A percentile compares a stretch with the other conserved stretches of the same genome.
phyloP scores from a whole-genome alignment of 176 grass and related monocot species.

The Cymbopogon citratus region DNA sequence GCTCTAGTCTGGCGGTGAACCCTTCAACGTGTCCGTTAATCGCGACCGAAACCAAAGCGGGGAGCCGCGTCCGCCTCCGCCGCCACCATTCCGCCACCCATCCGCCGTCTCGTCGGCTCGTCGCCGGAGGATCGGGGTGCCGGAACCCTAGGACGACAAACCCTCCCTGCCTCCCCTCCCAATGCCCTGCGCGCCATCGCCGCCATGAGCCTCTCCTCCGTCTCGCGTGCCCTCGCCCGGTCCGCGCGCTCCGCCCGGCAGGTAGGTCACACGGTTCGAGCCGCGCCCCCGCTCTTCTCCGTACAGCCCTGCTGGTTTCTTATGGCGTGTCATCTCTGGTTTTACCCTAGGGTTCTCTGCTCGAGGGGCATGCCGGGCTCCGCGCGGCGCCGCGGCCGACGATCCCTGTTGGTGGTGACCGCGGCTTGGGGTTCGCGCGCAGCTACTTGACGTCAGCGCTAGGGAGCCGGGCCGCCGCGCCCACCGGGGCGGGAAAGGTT shows the following conservation, averaged over 20 bases:
- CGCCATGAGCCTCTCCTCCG: conserved; percentile 60
- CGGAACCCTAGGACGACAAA: conserved; percentile 1
- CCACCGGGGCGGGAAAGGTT: conserved; percentile 19
- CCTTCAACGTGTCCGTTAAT: conserved; percentile 31
- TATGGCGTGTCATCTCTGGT: background rate
- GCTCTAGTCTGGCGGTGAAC: background rate
- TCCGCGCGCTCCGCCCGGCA: conserved; percentile 52
- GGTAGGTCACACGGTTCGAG: conserved; percentile 25
- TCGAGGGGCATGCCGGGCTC: conserved; percentile 31
- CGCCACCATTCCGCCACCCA: background rate
- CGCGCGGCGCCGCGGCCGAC: conserved; percentile 8
- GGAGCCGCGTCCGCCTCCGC: background rate
- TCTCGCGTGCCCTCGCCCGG: conserved; percentile 61
- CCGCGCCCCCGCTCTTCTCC: background rate
- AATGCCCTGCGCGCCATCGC: background rate
- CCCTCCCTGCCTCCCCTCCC: background rate
- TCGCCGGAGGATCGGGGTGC: background rate
- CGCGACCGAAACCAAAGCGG: background rate
- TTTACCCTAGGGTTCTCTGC: conserved; percentile 37
- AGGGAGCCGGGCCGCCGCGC: conserved; percentile 9
- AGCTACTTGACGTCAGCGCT: conserved; percentile 54
- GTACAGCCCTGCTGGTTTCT: background rate
- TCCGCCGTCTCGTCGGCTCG: background rate
- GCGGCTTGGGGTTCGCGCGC: conserved; percentile 37
- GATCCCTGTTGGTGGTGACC: conserved; percentile 17